Evolutionary conservation across 2,329 filamentous ascomycete genomes (phyloP).

Genomic region (Orbilia javanica): DNA sequence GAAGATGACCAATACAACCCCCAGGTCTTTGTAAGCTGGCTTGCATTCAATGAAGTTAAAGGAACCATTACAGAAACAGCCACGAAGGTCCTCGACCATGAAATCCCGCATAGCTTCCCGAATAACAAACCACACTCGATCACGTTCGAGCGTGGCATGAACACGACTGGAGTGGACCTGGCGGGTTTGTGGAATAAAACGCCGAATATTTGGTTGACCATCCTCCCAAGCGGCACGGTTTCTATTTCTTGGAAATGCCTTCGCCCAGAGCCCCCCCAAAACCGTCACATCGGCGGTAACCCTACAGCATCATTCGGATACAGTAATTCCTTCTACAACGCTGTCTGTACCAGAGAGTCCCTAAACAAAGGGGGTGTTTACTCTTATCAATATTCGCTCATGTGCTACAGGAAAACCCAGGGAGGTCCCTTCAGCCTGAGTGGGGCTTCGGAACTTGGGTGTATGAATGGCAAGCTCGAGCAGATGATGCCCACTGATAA

Average conservation of each 20-base stretch:
- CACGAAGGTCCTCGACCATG: not conserved
- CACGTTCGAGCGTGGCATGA: not conserved
- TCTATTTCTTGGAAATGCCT: not conserved
- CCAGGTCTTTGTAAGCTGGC: slow-evolving; percentile 9
- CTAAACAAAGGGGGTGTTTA: not conserved
- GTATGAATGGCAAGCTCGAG: not conserved
- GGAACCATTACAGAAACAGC: not conserved
- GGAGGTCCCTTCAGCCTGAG: not conserved
- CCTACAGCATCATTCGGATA: slow-evolving; percentile 3
- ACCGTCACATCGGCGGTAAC: not conserved
- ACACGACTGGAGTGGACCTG: not conserved
- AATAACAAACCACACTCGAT: not conserved
- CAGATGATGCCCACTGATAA: slow-evolving; percentile 8
- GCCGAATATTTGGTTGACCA: not conserved
- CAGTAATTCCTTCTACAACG: slow-evolving; percentile 15
- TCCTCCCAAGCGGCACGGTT: not conserved
- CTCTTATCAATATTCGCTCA: not conserved
- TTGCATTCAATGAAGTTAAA: slow-evolving; percentile 11
- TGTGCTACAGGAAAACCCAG: slow-evolving; percentile 3
- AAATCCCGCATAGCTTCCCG: not conserved
- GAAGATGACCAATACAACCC: not conserved
- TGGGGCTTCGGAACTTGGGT: not conserved
- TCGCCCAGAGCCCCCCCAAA: not conserved
- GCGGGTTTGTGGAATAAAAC: not conserved
- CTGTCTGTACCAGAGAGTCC: not conserved